phyloP scores from a whole-genome alignment of 768 basidiomycete species.

The Pleurotus djamor region DNA sequence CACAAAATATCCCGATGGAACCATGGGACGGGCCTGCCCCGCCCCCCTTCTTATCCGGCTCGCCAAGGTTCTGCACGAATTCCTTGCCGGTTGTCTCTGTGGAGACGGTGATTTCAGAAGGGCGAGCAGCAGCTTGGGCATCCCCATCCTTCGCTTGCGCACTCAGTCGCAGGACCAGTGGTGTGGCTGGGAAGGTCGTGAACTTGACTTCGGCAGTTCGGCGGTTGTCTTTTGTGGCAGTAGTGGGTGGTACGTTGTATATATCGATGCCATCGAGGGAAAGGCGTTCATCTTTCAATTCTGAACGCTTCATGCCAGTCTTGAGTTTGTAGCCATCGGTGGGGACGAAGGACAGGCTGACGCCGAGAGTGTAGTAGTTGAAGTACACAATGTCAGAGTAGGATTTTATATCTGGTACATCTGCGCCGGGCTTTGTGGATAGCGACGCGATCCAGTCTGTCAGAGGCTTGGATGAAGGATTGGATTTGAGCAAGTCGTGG shows the following conservation, averaged over 20 bases:
- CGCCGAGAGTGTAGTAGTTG: constrained; percentile 76
- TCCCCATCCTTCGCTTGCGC: constrained; percentile 30
- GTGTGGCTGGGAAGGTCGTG: constrained; percentile 53
- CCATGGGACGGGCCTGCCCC: constrained; percentile 82
- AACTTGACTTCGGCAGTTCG: constrained; percentile 52
- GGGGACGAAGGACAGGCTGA: constrained; percentile 80
- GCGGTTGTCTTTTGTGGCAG: constrained; percentile 30
- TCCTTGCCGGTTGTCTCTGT: constrained; percentile 68
- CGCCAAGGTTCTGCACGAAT: constrained; percentile 73
- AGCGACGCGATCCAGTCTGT: constrained; percentile 39
- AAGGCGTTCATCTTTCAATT: constrained; percentile 50
- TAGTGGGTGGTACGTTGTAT: constrained; percentile 59
- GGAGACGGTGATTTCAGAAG: constrained; percentile 38
- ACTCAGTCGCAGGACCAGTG: constrained; percentile 44
- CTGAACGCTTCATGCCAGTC: constrained; percentile 37
- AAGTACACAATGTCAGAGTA: constrained; percentile 86
- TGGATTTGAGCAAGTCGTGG: constrained; percentile 45
- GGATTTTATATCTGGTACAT: constrained; percentile 66
- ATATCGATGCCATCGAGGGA: constrained; percentile 75
- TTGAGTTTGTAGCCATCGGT: constrained; percentile 50
- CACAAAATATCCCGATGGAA: constrained; percentile 91
- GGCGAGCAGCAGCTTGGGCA: constrained; percentile 29
- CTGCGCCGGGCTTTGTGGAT: constrained; percentile 14
- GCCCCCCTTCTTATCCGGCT: constrained; percentile 90
- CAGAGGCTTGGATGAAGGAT: constrained; percentile 46